Conservation (phyloP, 768 basidiomycete genomes). For the Podaxis carcinomalis region DNA sequence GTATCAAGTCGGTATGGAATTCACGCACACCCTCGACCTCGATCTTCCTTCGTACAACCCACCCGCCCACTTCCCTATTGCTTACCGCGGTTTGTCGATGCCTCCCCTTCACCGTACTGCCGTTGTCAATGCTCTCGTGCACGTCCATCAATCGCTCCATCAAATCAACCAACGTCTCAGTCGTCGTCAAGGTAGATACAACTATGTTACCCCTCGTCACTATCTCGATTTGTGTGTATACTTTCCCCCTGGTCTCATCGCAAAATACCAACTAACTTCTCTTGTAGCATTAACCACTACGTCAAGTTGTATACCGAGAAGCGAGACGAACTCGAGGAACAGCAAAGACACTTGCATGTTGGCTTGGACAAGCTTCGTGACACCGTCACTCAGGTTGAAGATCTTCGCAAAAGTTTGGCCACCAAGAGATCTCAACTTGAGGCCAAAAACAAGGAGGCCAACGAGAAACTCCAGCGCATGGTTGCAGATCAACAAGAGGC, state of each 20-base stretch:
- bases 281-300: conserved; percentile 88
- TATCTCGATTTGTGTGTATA: conserved; percentile 93
- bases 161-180: conserved; percentile 86
- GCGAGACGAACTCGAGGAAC: conserved; percentile 95
- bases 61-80: conserved; percentile 82
- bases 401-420: conserved; percentile 91
- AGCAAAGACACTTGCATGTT: conserved; percentile 96
- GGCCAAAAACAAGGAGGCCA: conserved; percentile 92
- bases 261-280: conserved; percentile 11
- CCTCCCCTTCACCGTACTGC: conserved; percentile 91
- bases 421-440: conserved; percentile 90
- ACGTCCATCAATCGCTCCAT: conserved; percentile 86
- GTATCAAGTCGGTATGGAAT: conserved; percentile 97
- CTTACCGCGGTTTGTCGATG: conserved; percentile 76
- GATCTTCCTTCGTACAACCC: conserved; percentile 80
- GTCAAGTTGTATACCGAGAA: conserved; percentile 94
- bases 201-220: conserved; percentile 95
- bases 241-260: conserved; percentile 6
- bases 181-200: conserved; percentile 91
- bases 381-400: conserved; percentile 96
- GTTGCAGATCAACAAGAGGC: conserved; percentile 98
- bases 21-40: conserved; percentile 90
- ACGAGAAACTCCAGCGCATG: conserved; percentile 97
- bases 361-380: conserved; percentile 95
- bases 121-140: conserved; percentile 89